Conservation (phyloP, 495 filamentous ascomycete species). For the Lasiosphaeris hirsuta region DNA sequence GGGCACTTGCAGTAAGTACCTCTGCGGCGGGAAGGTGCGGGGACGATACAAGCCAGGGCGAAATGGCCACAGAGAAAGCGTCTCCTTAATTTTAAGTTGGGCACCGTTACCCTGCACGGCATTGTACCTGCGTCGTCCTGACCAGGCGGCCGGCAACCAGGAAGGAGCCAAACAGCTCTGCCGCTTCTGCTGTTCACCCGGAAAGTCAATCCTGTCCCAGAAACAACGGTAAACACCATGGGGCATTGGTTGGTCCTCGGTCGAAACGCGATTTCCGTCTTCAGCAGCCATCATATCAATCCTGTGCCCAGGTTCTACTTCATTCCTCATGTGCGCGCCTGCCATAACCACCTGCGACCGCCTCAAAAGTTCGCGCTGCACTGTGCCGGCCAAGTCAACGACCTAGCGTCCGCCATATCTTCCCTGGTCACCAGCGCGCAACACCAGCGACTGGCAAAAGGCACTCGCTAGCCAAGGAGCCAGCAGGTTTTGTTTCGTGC, state of each 20-base stretch:
- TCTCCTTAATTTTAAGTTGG: conserved; percentile 35
- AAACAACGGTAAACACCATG: background rate
- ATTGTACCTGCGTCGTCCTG: conserved; percentile 23
- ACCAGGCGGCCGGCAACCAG: conserved; percentile 1
- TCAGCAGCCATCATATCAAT: too few relatives aligned
- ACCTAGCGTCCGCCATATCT: too few relatives aligned
- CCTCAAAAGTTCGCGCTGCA: too few relatives aligned
- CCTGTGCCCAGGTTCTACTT: too few relatives aligned
- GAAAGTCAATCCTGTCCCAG: background rate
- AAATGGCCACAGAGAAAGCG: conserved; percentile 12
- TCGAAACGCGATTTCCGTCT: background rate
- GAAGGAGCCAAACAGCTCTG: background rate
- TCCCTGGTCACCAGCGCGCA: too few relatives aligned
- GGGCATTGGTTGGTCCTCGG: background rate
- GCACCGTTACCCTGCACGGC: conserved; percentile 13
- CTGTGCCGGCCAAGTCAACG: background rate
- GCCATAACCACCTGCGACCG: too few relatives aligned
- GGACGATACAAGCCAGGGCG: conserved; percentile 12
- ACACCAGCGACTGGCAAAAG: background rate
- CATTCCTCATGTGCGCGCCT: too few relatives aligned
- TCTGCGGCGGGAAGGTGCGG: conserved; percentile 11
- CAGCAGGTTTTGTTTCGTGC: background rate
- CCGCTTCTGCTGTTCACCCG: background rate
- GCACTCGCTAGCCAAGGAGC: background rate
- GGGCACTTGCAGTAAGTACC: conserved; percentile 13